phyloP scores from a whole-genome alignment of 2,329 filamentous ascomycete genomes.

The Aspergillus pseudoglaucus region DNA sequence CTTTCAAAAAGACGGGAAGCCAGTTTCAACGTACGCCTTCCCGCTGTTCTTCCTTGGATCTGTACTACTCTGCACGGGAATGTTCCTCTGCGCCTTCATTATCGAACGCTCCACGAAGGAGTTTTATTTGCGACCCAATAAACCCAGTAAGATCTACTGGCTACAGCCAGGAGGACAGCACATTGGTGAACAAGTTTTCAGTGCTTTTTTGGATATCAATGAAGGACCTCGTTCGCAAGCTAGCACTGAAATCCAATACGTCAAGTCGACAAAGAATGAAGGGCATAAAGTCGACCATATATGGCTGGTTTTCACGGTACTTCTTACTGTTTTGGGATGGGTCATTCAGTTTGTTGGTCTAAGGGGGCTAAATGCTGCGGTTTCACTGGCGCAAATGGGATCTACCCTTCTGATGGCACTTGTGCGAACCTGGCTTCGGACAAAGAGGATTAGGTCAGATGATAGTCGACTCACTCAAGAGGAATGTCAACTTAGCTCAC shows the following conservation, averaged over 20 bases:
- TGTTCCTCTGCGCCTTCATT: constrained; percentile 29
- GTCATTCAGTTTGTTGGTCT: constrained; percentile 35
- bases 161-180: constrained; percentile 32
- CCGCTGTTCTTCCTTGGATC: constrained; percentile 30
- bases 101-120: constrained; percentile 27
- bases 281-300: constrained; percentile 8
- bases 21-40: constrained; percentile 25
- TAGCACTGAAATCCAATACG: constrained; percentile 15
- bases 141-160: constrained; percentile 30
- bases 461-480: constrained; percentile 19
- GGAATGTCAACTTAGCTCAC: constrained; percentile 14
- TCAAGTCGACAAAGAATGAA: constrained; percentile 21
- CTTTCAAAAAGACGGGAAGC: constrained; percentile 20
- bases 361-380: constrained; percentile 31
- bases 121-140: constrained; percentile 17
- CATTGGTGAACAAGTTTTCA: constrained; percentile 34
- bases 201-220: constrained; percentile 27
- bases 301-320: constrained; percentile 17
- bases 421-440: constrained; percentile 28
- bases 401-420: constrained; percentile 32
- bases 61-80: constrained; percentile 24
- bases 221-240: constrained; percentile 12
- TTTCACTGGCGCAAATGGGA: constrained; percentile 30
- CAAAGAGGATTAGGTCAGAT: constrained; percentile 22
- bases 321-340: constrained; percentile 26